A percentile compares a stretch with the other conserved stretches of the same genome.
These are phyloP conservation scores for Penicillium ochrochloron DNA, from an alignment of 495 filamentous ascomycete genomes.

Conservation along the genomic window DNA sequence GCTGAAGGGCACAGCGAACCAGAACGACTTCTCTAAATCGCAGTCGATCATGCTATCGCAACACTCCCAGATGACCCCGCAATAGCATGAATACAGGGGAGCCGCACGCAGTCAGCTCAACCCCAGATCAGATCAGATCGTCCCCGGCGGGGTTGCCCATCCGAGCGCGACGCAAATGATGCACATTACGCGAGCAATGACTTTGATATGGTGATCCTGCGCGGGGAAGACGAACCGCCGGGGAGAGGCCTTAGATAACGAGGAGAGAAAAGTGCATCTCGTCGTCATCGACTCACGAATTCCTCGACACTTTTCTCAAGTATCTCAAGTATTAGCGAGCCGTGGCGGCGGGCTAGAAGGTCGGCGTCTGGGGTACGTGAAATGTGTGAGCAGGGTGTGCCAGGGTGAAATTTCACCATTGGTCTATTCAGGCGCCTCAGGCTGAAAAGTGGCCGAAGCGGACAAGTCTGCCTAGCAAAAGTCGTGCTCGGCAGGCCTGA, in stretches of 20 bases:
- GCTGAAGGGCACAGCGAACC: background rate
- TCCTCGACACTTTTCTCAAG: constrained; percentile 1
- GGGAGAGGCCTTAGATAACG: background rate
- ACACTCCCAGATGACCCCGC: constrained; percentile 11
- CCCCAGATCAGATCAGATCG: constrained; percentile 13
- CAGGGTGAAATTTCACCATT: constrained; percentile 4
- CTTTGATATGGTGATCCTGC: constrained; percentile 3
- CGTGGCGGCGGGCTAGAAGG: constrained; percentile 16
- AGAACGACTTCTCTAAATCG: constrained; percentile 6
- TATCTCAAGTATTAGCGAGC: constrained; percentile 9
- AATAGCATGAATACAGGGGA: constrained; percentile 17
- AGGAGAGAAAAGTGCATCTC: background rate
- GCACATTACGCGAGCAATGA: constrained; percentile 7
- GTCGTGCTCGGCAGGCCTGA: constrained; percentile 5
- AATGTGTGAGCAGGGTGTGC: background rate
- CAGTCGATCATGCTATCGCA: constrained; percentile 11
- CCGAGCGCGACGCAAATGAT: constrained; percentile 2
- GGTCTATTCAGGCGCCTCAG: background rate
- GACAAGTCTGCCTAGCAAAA: background rate
- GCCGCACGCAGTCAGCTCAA: constrained; percentile 20
- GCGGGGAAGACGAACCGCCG: constrained; percentile 14
- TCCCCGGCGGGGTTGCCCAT: constrained; percentile 1
- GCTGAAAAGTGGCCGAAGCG: background rate
- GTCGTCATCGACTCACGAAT: background rate
- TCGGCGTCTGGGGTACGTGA: background rate